These are phyloP conservation scores for Parietaria judaica DNA, from an alignment of 306 rosid genomes.

Conservation along the genomic window DNA sequence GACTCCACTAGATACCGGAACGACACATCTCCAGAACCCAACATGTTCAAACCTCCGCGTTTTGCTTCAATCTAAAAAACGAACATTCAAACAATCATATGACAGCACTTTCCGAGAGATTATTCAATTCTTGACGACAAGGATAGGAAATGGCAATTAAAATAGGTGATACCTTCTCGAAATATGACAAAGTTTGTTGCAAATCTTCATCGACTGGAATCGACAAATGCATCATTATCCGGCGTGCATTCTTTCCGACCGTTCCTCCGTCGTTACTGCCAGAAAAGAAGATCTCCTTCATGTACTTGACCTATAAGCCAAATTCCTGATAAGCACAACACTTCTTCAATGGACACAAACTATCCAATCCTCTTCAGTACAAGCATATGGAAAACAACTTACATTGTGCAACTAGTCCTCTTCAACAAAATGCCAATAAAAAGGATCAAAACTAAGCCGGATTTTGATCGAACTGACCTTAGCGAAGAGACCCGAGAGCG, in stretches of 20 bases:
- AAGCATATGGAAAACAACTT: background rate
- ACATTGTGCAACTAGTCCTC: too few species aligned
- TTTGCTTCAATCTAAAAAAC: conserved; percentile 63
- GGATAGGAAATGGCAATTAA: background rate
- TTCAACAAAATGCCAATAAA: too few species aligned
- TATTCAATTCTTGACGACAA: background rate
- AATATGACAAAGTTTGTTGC: conserved; percentile 70
- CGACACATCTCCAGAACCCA: conserved; percentile 42
- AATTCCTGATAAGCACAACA: conserved; percentile 28
- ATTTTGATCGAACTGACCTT: conserved; percentile 26
- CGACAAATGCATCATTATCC: conserved; percentile 59
- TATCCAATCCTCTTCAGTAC: background rate
- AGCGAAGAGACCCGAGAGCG: conserved; percentile 47
- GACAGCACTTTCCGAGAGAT: background rate
- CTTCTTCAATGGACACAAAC: conserved; percentile 2
- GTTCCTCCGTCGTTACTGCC: conserved; percentile 25
- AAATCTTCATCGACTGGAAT: conserved; percentile 71
- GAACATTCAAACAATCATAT: background rate
- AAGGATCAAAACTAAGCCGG: too few species aligned
- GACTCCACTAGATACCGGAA: conserved; percentile 54
- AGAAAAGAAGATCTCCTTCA: conserved; percentile 65
- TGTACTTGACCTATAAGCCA: conserved; percentile 49
- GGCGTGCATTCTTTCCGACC: conserved; percentile 46
- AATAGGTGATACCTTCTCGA: conserved; percentile 52
- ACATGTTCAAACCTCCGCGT: conserved; percentile 63